Conservation (phyloP, 768 basidiomycete genomes). For the Russula ochroleuca region DNA sequence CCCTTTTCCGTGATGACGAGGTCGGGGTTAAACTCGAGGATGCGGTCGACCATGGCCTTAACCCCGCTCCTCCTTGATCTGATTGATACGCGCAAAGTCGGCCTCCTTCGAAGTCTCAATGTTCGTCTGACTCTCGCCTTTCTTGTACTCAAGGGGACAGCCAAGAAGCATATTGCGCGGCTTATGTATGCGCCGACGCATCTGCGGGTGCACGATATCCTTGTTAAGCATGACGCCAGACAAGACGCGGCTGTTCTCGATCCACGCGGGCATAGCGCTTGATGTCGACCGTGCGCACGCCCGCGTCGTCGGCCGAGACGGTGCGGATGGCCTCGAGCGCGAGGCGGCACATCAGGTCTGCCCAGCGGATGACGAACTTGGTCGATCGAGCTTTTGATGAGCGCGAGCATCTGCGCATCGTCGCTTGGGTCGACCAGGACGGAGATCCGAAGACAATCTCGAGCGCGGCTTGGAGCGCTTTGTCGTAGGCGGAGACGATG, state of each 20-base stretch:
- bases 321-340: constrained; percentile 90
- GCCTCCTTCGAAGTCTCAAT: constrained; percentile 94
- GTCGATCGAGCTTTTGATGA: constrained; percentile 99
- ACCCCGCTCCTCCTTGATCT: constrained; percentile 98
- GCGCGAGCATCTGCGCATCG: constrained; percentile 88
- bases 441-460: constrained; percentile 85
- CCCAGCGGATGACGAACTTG: constrained; percentile 95
- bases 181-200: constrained; percentile 86
- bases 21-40: constrained; percentile 93
- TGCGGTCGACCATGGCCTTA: constrained; percentile 74
- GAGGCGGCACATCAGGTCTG: constrained; percentile 93
- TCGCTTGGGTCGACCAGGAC: constrained; percentile 81
- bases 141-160: constrained; percentile 98
- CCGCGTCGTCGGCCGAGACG: constrained; percentile 72
- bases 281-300: constrained; percentile 89
- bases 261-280: constrained; percentile 97
- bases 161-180: constrained; percentile 87
- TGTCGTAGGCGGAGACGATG: constrained; percentile 97
- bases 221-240: constrained; percentile 97
- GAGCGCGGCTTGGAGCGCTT: constrained; percentile 88
- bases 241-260: constrained; percentile 85
- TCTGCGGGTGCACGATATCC: constrained; percentile 96
- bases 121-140: constrained; percentile 97
- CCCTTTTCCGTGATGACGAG: constrained; percentile 97
- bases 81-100: constrained; percentile 89